Evolutionary conservation across 106 monocot species (phyloP), one percentile per base, ranked within the genome.

Genomic region (Xerophyta viscosa): DNA sequence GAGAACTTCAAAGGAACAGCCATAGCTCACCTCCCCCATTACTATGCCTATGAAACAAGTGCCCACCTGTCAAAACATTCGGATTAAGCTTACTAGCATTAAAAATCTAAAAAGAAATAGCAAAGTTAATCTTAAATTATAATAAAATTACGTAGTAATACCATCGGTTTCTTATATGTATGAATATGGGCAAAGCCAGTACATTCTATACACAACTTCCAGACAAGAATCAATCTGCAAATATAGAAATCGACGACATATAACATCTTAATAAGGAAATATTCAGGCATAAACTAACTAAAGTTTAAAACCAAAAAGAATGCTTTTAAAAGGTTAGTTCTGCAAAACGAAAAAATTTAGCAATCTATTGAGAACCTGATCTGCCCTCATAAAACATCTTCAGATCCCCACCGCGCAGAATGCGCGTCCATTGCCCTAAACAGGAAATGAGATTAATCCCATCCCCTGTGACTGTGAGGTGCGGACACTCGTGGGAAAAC

Each of bases 171-270:
- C 77, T 73, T 78, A 39, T 88, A 94, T 24, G 88, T 88, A 61
- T 94, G 88, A 30, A 94, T 80, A 45, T 94, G 93, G 66, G 45
- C 93, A 94, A 29, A 94, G 58, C 93, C 93, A 94, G 42, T 94
- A 94, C 88, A 94, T 94, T 67, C 88, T 74, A 49, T 94, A 94
- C 0, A 84, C 93, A 63, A 84, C 93, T 50, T 94, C 88, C 9
- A 88, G 81, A 47, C 74, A 80, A 9, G 71, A 73, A 72, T 88
- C 93, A 53, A n/a, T 74, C 77, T 75, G 58, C 44, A 12, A 67
- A 61, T 4, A 37, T 2, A 42, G 50, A 17, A 2, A 44, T 17
- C 15, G 14, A 33, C 33, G 11, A 5, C 33, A 33, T 33, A 6
- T 33, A 33, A 11, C 11, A 33, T 6, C 33, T 33, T n/a, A n/a